Conservation (phyloP, 2,329 filamentous ascomycete species). For the Pseudogymnoascus sp. region DNA sequence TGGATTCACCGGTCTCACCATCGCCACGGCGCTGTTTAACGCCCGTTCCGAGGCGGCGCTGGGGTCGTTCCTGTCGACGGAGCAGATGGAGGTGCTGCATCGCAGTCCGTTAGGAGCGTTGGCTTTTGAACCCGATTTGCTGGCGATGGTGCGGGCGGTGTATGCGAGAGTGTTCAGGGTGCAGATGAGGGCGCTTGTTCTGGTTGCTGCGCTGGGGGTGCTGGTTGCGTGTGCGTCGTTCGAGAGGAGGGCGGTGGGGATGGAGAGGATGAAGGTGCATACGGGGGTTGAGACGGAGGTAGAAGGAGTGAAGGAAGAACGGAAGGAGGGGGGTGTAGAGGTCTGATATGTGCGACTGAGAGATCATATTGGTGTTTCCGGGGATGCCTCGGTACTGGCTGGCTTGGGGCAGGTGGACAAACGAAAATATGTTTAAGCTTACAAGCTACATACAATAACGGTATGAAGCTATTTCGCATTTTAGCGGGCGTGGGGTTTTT, state of each 20-base stretch:
- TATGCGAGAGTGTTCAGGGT: neutral
- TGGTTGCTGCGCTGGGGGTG: neutral
- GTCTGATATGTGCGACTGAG: neutral
- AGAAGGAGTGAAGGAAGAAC: neutral
- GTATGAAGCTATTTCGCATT: neutral
- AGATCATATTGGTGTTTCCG: neutral
- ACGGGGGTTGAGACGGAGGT: neutral
- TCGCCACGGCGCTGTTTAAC: slow-evolving; percentile 49
- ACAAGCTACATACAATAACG: neutral
- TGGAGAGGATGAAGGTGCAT: slow-evolving; percentile 4
- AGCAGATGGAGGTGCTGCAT: neutral
- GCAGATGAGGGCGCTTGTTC: neutral
- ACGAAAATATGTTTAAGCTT: neutral
- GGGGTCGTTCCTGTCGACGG: neutral
- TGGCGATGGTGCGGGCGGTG: neutral
- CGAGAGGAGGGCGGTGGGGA: neutral
- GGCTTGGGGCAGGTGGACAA: neutral
- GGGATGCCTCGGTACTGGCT: neutral
- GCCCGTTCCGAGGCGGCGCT: neutral
- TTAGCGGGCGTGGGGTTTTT: neutral
- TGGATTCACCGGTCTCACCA: slow-evolving; percentile 50
- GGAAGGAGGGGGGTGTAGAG: neutral
- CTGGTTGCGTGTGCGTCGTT: neutral
- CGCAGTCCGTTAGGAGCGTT: neutral
- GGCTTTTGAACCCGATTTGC: neutral